phyloP scores from a whole-genome alignment of 2,329 filamentous ascomycete genomes.

The Calonectria montana region DNA sequence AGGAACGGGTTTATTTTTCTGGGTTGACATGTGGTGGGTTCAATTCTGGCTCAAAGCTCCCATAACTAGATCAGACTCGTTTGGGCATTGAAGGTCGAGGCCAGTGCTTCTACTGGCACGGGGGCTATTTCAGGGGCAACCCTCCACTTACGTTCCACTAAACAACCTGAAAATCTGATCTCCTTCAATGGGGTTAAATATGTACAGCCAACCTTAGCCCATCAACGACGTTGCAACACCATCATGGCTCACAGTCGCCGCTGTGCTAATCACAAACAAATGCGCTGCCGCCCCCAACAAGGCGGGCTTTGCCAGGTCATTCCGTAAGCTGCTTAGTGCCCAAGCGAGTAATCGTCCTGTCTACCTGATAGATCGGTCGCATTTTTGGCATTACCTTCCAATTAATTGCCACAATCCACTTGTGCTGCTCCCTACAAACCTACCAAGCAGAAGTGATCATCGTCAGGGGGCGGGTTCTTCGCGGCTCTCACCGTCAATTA shows the following conservation, averaged over 20 bases:
- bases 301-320: not conserved
- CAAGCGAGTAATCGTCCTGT: not conserved
- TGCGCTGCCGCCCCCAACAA: slow-evolving; percentile 1
- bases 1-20: not conserved
- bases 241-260: slow-evolving; percentile 1
- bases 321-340: not conserved
- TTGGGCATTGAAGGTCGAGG: not conserved
- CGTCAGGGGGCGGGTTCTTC: not conserved
- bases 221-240: slow-evolving; percentile 18
- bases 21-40: not conserved
- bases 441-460: slow-evolving; percentile 1
- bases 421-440: not conserved
- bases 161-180: slow-evolving; percentile 4
- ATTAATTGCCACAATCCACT: not conserved
- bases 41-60: not conserved
- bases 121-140: slow-evolving; percentile 14
- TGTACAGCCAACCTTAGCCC: slow-evolving; percentile 14
- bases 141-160: not conserved
- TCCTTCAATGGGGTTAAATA: slow-evolving; percentile 7
- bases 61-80: not conserved
- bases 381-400: not conserved
- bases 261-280: not conserved
- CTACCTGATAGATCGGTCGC: not conserved
- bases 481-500: slow-evolving; percentile 13
- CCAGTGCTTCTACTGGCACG: slow-evolving; percentile 6